Base-by-base conservation (phyloP, 306 rosid species). In the Cicer bijugum region DNA sequence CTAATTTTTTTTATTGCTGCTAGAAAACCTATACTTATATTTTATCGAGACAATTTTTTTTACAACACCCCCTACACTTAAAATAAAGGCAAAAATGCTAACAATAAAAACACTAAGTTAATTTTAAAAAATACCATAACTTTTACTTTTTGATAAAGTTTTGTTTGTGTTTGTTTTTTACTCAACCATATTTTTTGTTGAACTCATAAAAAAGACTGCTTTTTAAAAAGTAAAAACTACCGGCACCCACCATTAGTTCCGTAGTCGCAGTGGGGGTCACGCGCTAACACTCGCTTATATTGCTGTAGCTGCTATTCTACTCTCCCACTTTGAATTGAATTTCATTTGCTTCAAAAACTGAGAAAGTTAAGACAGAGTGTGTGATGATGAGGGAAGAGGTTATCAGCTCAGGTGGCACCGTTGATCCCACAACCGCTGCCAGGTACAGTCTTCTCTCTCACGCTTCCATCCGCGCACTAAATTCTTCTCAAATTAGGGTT, bases 341-440 rank as follows among this genome's bases (percentile, higher is more conserved):
- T 58, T 69, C 80, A 66, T 53, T 77, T 76, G 80, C 71, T 83
- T 83, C 81, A 58, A 19, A 80, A 83, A 12, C 19, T 72, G 75
- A 72, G 71, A 80, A 71, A 42, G 39, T 2, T 42, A 71, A 47
- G 78, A 53, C 47, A 61, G 67, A 40, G 55, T 46, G 51, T n/a
- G 47, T 20, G 74, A 89, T 91, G 74, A 89, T 94, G 99, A 88
- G 97, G 76, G 99, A 94, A 74, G 99, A 94, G 84, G 99, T 91
- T 12, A 94, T 91, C 81, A 91, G 97, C 89, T 91, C 97, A 17
- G 97, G 91, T 33, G 99, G 95, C 57, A 87, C 86, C 67, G 55
- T 88, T 74, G 96, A 91, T 84, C 96, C 90, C 52, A 85, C 96
- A 53, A 96, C 97, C 68, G 94, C 98, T 55, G 99, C 96, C 65